These are phyloP conservation scores for Lepidium aucheri DNA, from an alignment of 345 rosid species.

Conservation along the genomic window DNA sequence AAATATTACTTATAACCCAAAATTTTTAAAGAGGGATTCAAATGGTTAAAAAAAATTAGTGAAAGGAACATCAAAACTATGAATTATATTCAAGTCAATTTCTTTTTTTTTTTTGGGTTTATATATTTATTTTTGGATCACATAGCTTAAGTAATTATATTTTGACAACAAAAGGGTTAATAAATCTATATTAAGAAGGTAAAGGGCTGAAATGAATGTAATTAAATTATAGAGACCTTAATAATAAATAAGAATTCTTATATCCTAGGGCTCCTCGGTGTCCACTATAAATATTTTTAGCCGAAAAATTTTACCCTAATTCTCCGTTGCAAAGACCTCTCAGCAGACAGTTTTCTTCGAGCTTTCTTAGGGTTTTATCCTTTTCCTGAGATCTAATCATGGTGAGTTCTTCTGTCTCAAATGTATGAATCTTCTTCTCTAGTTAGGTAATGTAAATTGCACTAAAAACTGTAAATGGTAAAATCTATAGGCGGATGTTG, in stretches of 20 bases:
- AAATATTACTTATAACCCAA: too few relatives aligned
- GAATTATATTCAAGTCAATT: too few relatives aligned
- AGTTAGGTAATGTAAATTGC: neutral
- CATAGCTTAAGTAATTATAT: too few relatives aligned
- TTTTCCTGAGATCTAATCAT: conserved; percentile 12
- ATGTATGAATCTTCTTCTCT: neutral
- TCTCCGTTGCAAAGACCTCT: neutral
- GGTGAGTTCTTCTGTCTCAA: conserved; percentile 9
- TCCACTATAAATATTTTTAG: conserved; percentile 3
- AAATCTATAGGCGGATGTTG: conserved; percentile 41
- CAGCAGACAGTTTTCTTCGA: neutral
- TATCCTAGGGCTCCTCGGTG: conserved; percentile 11
- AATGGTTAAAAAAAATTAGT: too few relatives aligned
- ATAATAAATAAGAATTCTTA: neutral
- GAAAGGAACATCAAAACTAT: too few relatives aligned
- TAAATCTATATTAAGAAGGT: neutral
- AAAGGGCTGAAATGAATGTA: neutral
- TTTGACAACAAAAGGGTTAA: too few relatives aligned
- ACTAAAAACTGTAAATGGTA: neutral
- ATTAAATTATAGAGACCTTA: neutral
- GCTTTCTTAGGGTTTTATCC: conserved; percentile 16
- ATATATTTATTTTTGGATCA: too few relatives aligned
- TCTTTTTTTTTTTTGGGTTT: too few relatives aligned
- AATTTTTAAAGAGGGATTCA: too few relatives aligned
- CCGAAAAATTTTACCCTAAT: neutral